Evolutionary conservation across 495 filamentous ascomycete species (phyloP).

Genomic region (Penicillium angulare): DNA sequence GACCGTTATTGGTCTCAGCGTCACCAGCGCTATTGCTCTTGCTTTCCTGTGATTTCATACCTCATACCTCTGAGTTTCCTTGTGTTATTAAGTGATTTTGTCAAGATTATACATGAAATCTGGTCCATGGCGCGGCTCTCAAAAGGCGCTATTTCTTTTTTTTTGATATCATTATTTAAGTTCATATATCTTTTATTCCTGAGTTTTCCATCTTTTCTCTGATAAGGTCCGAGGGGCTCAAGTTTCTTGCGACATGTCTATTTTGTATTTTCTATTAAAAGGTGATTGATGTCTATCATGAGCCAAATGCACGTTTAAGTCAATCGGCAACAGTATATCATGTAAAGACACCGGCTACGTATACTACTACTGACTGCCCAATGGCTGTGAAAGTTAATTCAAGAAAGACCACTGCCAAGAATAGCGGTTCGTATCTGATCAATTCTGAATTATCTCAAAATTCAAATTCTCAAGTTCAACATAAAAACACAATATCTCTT

Average conservation of each 20-base stretch:
- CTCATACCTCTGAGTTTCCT: slow-evolving; percentile 30
- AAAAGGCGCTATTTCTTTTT: slow-evolving; percentile 23
- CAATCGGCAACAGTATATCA: too few relatives aligned
- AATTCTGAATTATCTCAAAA: too few relatives aligned
- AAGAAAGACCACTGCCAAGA: too few relatives aligned
- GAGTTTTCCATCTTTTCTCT: neutral
- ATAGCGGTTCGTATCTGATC: too few relatives aligned
- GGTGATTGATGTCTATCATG: slow-evolving; percentile 6
- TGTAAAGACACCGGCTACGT: too few relatives aligned
- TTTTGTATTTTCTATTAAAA: neutral
- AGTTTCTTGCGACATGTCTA: neutral
- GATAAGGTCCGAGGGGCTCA: neutral
- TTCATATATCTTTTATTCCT: slow-evolving; percentile 4
- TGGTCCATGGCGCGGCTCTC: slow-evolving; percentile 20
- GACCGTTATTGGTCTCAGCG: slow-evolving; percentile 65
- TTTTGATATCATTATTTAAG: slow-evolving; percentile 1
- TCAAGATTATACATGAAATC: slow-evolving; percentile 25
- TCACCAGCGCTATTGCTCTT: slow-evolving; percentile 60
- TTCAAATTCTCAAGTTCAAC: too few relatives aligned
- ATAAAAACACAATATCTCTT: neutral
- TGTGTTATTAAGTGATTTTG: slow-evolving; percentile 42
- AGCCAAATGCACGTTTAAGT: slow-evolving; percentile 8
- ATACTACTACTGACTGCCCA: neutral
- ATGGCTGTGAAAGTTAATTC: too few relatives aligned
- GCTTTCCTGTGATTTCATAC: slow-evolving; percentile 49